These are phyloP conservation scores for Mortierella antarctica DNA, from an alignment of 192 early-diverging fungal genomes.

Conservation along the genomic window DNA sequence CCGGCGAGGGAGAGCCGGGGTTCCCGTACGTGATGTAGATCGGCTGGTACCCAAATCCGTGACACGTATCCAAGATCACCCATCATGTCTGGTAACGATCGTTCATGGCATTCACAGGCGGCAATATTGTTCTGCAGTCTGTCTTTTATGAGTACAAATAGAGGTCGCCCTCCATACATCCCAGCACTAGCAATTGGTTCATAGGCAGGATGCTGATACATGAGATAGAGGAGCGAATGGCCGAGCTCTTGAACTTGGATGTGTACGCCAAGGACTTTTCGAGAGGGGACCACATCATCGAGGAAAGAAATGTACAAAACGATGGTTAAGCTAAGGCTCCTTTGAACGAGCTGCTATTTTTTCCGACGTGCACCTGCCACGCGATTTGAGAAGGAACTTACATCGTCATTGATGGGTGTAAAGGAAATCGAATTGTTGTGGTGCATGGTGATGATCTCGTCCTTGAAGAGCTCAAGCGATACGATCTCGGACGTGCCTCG, in stretches of 20 bases:
- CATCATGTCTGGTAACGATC: too few relatives aligned
- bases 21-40: too few relatives aligned
- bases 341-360: not conserved
- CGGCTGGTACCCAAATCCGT: too few relatives aligned
- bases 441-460: conserved; percentile 68
- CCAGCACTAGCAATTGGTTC: conserved; percentile 67
- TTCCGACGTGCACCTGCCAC: not conserved
- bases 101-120: too few relatives aligned
- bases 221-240: conserved; percentile 64
- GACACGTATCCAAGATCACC: too few relatives aligned
- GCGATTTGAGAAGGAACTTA: conserved; percentile 30
- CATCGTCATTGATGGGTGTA: conserved; percentile 69
- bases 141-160: conserved; percentile 61
- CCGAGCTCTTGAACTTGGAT: conserved; percentile 67
- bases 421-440: conserved; percentile 69
- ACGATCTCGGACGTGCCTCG: conserved; percentile 63
- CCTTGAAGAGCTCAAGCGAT: conserved; percentile 68
- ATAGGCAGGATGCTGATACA: conserved; percentile 62
- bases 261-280: conserved; percentile 66
- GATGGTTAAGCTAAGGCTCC: not conserved
- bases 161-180: conserved; percentile 68
- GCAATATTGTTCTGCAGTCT: not conserved
- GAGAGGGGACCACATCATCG: not conserved
- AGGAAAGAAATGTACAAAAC: not conserved
- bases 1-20: too few relatives aligned